phyloP scores from a whole-genome alignment of 2,329 filamentous ascomycete genomes.

The Hawksworthiomyces lignivorus region DNA sequence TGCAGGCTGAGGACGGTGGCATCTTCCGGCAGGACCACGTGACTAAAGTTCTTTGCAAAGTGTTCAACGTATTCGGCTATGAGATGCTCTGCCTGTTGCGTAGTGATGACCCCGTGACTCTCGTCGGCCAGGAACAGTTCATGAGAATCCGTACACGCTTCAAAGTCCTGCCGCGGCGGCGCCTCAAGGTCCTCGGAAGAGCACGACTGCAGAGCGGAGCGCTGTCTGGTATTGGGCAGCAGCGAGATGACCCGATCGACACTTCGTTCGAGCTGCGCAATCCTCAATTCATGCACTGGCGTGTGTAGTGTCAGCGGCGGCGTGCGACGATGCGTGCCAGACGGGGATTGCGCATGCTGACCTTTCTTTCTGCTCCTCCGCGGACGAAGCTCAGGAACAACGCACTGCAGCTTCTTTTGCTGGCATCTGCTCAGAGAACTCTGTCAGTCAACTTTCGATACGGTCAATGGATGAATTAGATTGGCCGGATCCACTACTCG shows the following conservation, averaged over 20 bases:
- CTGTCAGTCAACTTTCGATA: too few relatives aligned
- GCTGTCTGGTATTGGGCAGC: neutral
- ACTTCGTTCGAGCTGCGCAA: conserved; percentile 2
- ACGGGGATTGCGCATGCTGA: neutral
- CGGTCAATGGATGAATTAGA: too few relatives aligned
- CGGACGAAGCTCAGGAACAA: neutral
- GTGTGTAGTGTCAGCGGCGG: neutral
- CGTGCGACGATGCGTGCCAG: too few relatives aligned
- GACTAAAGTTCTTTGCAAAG: neutral
- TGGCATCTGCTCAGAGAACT: neutral
- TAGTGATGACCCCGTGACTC: neutral
- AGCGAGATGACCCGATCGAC: conserved; percentile 3
- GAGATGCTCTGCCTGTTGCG: neutral
- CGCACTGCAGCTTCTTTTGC: conserved; percentile 5
- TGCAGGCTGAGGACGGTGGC: neutral
- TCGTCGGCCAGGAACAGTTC: neutral
- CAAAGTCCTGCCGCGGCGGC: neutral
- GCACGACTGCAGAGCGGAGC: neutral
- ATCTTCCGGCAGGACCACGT: conserved; percentile 1
- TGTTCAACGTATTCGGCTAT: neutral
- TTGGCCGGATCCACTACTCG: too few relatives aligned
- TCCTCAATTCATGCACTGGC: neutral
- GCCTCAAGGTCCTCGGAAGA: neutral
- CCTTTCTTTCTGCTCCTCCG: conserved; percentile 1
- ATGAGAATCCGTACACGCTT: neutral